Base-by-base conservation (phyloP, 1,284 basidiomycete genomes). In the Melampsora medusae region DNA sequence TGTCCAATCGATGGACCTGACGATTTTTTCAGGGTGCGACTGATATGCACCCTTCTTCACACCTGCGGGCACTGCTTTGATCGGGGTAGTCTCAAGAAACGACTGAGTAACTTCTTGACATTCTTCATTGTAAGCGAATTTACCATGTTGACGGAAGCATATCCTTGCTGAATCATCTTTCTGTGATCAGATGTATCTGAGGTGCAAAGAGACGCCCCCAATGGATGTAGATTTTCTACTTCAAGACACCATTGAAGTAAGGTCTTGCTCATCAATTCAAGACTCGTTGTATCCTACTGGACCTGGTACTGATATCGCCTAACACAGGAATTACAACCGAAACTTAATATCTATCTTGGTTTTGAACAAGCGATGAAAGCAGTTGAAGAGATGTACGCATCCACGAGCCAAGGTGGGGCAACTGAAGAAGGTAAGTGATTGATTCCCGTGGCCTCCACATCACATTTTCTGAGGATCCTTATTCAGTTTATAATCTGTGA, bases 51-150 rank as follows among this genome's bases (percentile, higher is more conserved):
- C 7, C 85, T 99, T 61, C 86, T 99, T 28, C 95, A 98, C 82
- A 93, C 94, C 0, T 97, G 94, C 82, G 97, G 95, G n/a, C 91
- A 93, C 86, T 98, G 95, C 84, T 98, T 99, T 83, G 94, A 97
- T 82, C 89, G 91, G 61, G 95, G 95, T 2, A 89, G 90, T 6
- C 90, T 93, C 81, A 91, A 90, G 83, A 91, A 91, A 84, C 97
- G 94, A 82, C 85, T 99, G 14, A 95, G 98, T 83, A 91, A 90
- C 79, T 97, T 96, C 83, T 84, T 99, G 78, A 87, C 88, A 12
- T 95, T 97, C 84, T 94, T 98, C 83, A 93, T 97, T 87, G 92
- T 94, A 56, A 62, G 16, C 33, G 16, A 42, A 28, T 12, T 67
- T 42, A 19, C 35, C 50, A 60, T 28, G 4, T 12, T 17, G 2